Percentiles rank a stretch among this genome's conserved stretches.
Conservation (phyloP, 164 flowering plant genomes). For the Cinnamomum micranthum region DNA sequence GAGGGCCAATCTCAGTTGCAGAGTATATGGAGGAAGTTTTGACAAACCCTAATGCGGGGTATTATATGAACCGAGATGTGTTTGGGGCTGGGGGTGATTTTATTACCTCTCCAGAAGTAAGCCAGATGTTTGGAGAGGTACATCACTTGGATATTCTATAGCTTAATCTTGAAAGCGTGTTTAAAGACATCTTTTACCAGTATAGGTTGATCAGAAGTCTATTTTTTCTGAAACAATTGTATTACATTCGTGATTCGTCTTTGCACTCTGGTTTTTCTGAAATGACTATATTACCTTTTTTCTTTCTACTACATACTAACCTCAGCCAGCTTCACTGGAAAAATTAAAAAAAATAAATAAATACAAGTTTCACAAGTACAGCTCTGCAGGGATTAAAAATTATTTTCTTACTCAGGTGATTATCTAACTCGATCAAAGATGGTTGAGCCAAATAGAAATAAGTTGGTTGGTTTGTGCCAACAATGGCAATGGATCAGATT, state of each 20-base stretch:
- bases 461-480: too few relatives aligned
- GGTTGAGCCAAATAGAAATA: too few relatives aligned
- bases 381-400: neutral
- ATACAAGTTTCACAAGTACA: neutral
- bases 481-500: too few relatives aligned
- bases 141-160: neutral
- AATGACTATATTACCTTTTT: too few relatives aligned
- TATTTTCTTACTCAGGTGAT: neutral
- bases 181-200: neutral
- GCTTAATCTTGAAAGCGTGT: neutral
- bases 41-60: constrained; percentile 91
- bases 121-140: constrained; percentile 99
- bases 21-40: constrained; percentile 98
- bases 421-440: neutral
- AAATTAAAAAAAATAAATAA: neutral
- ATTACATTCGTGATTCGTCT: neutral
- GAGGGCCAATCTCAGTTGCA: constrained; percentile 89
- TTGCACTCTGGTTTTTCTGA: neutral
- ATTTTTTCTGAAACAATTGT: neutral
- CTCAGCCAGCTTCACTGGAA: neutral
- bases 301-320: neutral
- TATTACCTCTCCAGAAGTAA: constrained; percentile 97
- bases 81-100: constrained; percentile 95
- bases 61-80: constrained; percentile 84
- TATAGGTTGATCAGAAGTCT: neutral